phyloP scores from a whole-genome alignment of 2,329 filamentous ascomycete genomes.

The Chrysosporium queenslandicum region DNA sequence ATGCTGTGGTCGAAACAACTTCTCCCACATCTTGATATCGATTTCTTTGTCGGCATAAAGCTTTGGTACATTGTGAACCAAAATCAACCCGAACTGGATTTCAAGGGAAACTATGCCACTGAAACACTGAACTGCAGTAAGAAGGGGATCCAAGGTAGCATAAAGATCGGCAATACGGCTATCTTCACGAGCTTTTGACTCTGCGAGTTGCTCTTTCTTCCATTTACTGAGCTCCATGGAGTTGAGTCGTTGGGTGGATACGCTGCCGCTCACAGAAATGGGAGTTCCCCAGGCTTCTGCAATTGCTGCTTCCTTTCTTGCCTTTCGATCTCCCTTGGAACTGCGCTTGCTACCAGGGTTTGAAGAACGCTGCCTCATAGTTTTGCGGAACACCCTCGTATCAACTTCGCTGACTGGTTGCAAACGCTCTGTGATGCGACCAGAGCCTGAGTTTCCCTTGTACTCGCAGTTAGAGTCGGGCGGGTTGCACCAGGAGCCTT shows the following conservation, averaged over 20 bases:
- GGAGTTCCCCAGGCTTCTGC: constrained; percentile 24
- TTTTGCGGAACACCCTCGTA: constrained; percentile 22
- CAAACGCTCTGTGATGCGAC: constrained; percentile 1
- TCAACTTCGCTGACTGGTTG: constrained; percentile 17
- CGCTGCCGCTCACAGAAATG: not conserved
- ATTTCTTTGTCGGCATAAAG: constrained; percentile 17
- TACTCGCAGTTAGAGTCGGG: not conserved
- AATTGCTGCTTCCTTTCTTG: constrained; percentile 23
- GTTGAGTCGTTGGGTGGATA: not conserved
- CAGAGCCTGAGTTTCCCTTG: not conserved
- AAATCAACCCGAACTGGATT: constrained; percentile 30
- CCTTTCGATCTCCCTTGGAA: constrained; percentile 17
- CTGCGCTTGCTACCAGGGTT: constrained; percentile 16
- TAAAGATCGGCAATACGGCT: constrained; percentile 23
- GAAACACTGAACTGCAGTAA: constrained; percentile 30
- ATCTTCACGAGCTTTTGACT: constrained; percentile 11
- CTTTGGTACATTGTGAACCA: constrained; percentile 24
- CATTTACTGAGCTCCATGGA: constrained; percentile 10
- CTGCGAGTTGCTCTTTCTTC: constrained; percentile 12
- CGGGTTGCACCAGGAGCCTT: no score
- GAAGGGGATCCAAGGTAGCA: constrained; percentile 22
- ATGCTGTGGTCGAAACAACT: constrained; percentile 26
- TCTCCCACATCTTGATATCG: constrained; percentile 23
- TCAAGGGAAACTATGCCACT: constrained; percentile 30
- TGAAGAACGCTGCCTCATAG: constrained; percentile 26